These are phyloP conservation scores for Cylindrotheca closterium DNA, from an alignment of 108 stramenopile genomes.

Conservation along the genomic window DNA sequence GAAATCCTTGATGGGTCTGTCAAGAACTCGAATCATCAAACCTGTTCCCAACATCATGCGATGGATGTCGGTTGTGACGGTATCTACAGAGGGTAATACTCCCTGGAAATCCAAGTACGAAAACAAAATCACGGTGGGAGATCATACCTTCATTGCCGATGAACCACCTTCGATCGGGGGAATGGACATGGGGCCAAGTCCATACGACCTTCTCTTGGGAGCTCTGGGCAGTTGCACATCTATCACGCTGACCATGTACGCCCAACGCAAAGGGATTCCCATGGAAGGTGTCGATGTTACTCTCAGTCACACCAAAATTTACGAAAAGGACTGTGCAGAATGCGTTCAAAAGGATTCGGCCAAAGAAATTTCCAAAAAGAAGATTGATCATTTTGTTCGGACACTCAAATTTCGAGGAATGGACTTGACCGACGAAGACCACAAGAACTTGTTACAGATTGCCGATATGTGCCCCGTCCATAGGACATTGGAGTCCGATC, in stretches of 20 bases:
- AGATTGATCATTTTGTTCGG: conserved; percentile 31
- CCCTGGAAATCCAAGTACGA: too few relatives aligned
- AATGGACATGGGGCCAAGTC: conserved; percentile 17
- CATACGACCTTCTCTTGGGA: conserved; percentile 24
- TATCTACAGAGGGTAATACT: too few relatives aligned
- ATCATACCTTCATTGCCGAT: conserved; percentile 10
- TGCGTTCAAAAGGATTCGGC: conserved; percentile 5
- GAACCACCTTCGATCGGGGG: conserved; percentile 21
- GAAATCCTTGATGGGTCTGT: too few relatives aligned
- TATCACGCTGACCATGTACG: conserved; percentile 46
- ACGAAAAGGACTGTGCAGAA: conserved; percentile 36
- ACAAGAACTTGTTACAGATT: conserved; percentile 22
- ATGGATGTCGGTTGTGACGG: too few relatives aligned
- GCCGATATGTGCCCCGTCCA: conserved; percentile 45
- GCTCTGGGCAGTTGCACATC: conserved; percentile 38
- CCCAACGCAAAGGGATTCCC: conserved; percentile 23
- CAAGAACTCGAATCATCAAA: too few relatives aligned
- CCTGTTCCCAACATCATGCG: too few relatives aligned
- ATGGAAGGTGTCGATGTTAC: conserved; percentile 27
- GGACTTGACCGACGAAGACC: conserved; percentile 26
- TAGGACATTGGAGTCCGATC: conserved; percentile 26
- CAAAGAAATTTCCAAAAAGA: conserved; percentile 5
- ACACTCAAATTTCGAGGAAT: conserved; percentile 16
- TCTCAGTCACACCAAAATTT: conserved; percentile 33
- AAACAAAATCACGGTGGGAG: too few relatives aligned